phyloP scores from a whole-genome alignment of 306 rosid genomes.

The Vigna nakashimae region DNA sequence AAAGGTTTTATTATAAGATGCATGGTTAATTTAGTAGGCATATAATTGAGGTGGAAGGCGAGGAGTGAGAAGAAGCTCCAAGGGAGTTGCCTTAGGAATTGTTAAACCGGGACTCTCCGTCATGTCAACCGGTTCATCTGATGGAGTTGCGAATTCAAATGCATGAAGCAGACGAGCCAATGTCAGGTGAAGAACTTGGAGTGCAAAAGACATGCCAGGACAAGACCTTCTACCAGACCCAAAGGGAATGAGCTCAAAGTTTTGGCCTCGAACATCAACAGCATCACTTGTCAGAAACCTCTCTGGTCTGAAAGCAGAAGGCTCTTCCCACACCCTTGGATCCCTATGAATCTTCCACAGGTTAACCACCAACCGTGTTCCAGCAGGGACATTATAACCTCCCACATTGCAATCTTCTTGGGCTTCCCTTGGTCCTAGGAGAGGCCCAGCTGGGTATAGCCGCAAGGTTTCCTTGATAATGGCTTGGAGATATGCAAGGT shows the following conservation, averaged over 20 bases:
- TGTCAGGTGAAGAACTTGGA: conserved; percentile 57
- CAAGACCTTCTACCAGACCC: conserved; percentile 65
- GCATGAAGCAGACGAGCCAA: conserved; percentile 62
- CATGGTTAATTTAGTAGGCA: conserved; percentile 18
- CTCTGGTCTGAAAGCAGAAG: conserved; percentile 56
- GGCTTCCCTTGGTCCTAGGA: conserved; percentile 59
- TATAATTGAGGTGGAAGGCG: conserved; percentile 53
- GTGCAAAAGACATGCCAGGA: conserved; percentile 64
- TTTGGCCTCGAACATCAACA: conserved; percentile 57
- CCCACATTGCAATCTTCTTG: conserved; percentile 57
- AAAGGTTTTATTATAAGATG: background rate
- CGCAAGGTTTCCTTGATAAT: conserved; percentile 63
- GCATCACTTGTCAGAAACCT: conserved; percentile 51
- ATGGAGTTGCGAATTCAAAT: conserved; percentile 52
- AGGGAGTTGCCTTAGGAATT: conserved; percentile 59
- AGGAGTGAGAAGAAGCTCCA: conserved; percentile 58
- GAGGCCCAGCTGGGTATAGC: conserved; percentile 66
- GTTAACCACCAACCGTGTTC: conserved; percentile 62
- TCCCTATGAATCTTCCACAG: conserved; percentile 70
- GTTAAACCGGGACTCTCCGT: conserved; percentile 60
- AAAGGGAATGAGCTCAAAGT: conserved; percentile 64
- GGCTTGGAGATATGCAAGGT: conserved; percentile 54
- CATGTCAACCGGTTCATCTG: conserved; percentile 51
- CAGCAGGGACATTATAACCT: conserved; percentile 56
- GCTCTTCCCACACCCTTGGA: conserved; percentile 60